Conservation (phyloP, 1,284 basidiomycete species). For the Apiotrichum montevideense region DNA sequence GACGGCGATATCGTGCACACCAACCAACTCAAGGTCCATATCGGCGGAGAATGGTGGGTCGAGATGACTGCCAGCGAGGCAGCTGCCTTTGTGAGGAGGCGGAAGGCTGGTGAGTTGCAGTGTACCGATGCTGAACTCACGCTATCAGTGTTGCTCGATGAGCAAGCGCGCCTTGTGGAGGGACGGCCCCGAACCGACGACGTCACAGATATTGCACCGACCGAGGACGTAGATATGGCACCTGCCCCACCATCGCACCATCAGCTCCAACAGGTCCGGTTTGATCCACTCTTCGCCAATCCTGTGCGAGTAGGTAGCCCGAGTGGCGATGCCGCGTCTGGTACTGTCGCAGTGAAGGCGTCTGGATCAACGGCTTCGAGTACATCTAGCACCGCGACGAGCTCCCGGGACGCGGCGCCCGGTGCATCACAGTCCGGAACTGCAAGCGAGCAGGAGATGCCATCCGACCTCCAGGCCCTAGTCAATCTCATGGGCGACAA, state of each 20-base stretch:
- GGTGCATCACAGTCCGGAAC: no score
- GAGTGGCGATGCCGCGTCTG: background rate
- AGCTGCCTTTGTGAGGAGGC: slow-evolving; percentile 25
- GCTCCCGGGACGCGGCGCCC: no score
- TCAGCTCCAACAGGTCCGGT: background rate
- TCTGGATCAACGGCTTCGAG: background rate
- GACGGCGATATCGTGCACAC: slow-evolving; percentile 31
- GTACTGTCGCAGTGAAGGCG: background rate
- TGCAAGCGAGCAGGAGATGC: slow-evolving; percentile 1
- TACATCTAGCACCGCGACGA: background rate
- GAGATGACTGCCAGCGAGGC: slow-evolving; percentile 41
- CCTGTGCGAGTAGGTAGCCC: background rate
- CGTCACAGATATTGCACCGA: background rate
- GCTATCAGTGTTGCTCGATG: slow-evolving; percentile 20
- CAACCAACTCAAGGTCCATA: slow-evolving; percentile 31
- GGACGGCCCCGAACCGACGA: slow-evolving; percentile 6
- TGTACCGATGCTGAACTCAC: no score
- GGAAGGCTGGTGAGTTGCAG: slow-evolving; percentile 26
- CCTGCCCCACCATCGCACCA: no score
- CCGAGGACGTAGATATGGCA: no score
- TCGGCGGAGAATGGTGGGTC: slow-evolving; percentile 33
- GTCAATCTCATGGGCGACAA: slow-evolving; percentile 19
- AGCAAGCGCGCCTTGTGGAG: slow-evolving; percentile 22
- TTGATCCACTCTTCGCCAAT: slow-evolving; percentile 11
- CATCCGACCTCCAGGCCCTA: slow-evolving; percentile 12